These are phyloP conservation scores for Rosa rugosa DNA, from an alignment of 306 rosid species.

Conservation along the genomic window DNA sequence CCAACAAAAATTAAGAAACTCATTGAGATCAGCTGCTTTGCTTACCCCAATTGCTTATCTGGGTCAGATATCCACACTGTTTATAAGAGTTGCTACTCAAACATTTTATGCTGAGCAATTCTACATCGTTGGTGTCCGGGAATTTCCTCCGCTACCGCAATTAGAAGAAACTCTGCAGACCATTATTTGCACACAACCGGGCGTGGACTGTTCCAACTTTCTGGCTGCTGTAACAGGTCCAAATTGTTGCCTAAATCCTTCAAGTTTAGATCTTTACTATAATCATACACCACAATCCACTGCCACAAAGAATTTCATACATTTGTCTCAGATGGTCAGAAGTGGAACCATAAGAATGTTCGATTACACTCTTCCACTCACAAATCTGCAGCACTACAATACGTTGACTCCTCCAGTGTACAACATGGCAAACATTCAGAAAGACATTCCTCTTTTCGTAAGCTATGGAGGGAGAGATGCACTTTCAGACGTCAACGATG, in stretches of 20 bases:
- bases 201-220: too few species aligned
- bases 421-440: conserved; percentile 62
- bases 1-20: conserved; percentile 35
- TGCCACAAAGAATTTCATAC: conserved; percentile 71
- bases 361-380: conserved; percentile 43
- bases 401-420: conserved; percentile 65
- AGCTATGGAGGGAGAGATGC: conserved; percentile 67
- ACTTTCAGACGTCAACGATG: conserved; percentile 68
- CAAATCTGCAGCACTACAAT: conserved; percentile 57
- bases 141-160: conserved; percentile 50
- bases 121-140: conserved; percentile 44
- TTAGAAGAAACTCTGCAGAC: neutral
- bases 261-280: conserved; percentile 40
- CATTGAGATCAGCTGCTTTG: conserved; percentile 57
- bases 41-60: conserved; percentile 59
- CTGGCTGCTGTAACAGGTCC: neutral
- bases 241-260: conserved; percentile 54
- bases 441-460: conserved; percentile 11
- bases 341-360: conserved; percentile 55
- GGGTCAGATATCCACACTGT: conserved; percentile 45
- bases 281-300: conserved; percentile 65
- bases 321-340: conserved; percentile 79
- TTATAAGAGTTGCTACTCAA: conserved; percentile 32
- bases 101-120: conserved; percentile 46
- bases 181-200: neutral